Evolutionary conservation across 2,329 filamentous ascomycete genomes (phyloP), one percentile per base, ranked within the genome.

Genomic region (Beauveria caledonica): DNA sequence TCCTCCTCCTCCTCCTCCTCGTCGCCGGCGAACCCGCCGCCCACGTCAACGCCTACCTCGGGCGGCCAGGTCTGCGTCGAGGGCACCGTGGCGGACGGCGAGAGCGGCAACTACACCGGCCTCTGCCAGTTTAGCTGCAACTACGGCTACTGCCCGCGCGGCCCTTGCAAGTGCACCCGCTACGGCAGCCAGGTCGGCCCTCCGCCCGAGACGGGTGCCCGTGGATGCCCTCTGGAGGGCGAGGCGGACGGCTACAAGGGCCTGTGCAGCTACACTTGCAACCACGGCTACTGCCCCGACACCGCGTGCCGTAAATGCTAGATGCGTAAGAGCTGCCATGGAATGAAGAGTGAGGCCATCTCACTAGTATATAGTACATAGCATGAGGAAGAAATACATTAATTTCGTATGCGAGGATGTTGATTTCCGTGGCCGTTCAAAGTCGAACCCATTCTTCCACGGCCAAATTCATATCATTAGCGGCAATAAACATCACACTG

Each of bases 211-310:
- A 72, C 65, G 17, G 70, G 70, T 0, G 63, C 65, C 0, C 44
- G 68, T 2, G 74, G 75, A 0, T 72, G 71, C 40, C 74, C 75
- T 4, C 53, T 71, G 2, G 57, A 66, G 0, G 72, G 71, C 1
- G 64, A 71, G 27, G 66, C 68, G 42, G 69, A 72, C 3, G 67
- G 69, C 1, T 80, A 79, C 62, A 63, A 72, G 44, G 77, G 76
- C 0, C 70, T 80, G 17, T 80, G 78, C 63, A 77, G 72, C 60
- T 80, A 72, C 62, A 70, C 75, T 13, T 80, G 77, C 50, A 74
- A 72, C 62, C 74, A 78, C 64, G 77, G 76, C 0, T 80, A 80
- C 62, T 79, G 76, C 55, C 77, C 77, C 0, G n/a, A 58, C 17
- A 62, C 46, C 71, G 71, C 71, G 17, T 73, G 71, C 58, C 58